Conservation (phyloP, 2,329 filamentous ascomycete species). For the Diaporthe citriasiana region DNA sequence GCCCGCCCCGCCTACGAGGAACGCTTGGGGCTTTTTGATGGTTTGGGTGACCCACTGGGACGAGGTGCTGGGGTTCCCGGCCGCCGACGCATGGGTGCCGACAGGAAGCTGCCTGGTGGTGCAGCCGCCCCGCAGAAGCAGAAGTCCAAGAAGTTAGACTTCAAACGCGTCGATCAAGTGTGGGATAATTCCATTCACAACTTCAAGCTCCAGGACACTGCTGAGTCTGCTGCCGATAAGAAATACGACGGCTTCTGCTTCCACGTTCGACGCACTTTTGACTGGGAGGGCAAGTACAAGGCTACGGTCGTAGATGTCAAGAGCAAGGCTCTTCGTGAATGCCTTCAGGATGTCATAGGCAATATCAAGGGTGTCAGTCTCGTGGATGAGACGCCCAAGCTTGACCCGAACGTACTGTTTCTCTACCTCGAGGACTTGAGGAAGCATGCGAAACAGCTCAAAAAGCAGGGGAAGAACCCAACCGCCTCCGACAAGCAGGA, state of each 20-base stretch:
- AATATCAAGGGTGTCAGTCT: slow-evolving; percentile 83
- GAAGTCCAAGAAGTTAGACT: slow-evolving; percentile 53
- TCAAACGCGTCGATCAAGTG: slow-evolving; percentile 67
- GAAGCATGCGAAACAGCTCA: slow-evolving; percentile 73
- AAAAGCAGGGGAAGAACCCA: slow-evolving; percentile 61
- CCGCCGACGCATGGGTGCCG: background rate
- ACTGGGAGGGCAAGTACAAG: slow-evolving; percentile 86
- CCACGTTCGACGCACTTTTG: slow-evolving; percentile 85
- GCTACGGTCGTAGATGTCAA: slow-evolving; percentile 85
- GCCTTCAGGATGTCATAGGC: slow-evolving; percentile 79
- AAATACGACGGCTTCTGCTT: slow-evolving; percentile 86
- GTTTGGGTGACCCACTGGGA: background rate
- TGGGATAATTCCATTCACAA: slow-evolving; percentile 66
- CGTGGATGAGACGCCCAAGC: slow-evolving; percentile 82
- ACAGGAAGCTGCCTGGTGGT: slow-evolving; percentile 1
- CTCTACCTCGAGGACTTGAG: slow-evolving; percentile 84
- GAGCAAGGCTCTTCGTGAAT: slow-evolving; percentile 82
- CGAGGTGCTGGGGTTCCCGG: background rate
- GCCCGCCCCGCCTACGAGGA: background rate
- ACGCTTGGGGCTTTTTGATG: background rate
- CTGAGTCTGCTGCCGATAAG: slow-evolving; percentile 59
- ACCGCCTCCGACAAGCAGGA: slow-evolving; percentile 65
- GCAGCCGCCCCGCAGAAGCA: slow-evolving; percentile 9
- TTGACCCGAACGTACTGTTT: slow-evolving; percentile 80
- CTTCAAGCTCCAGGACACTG: slow-evolving; percentile 69